Percentiles rank a stretch among this genome's conserved stretches.
Evolutionary conservation across 1,139 yeast species (phyloP).

Genomic region (Geotrichum europaeum): DNA sequence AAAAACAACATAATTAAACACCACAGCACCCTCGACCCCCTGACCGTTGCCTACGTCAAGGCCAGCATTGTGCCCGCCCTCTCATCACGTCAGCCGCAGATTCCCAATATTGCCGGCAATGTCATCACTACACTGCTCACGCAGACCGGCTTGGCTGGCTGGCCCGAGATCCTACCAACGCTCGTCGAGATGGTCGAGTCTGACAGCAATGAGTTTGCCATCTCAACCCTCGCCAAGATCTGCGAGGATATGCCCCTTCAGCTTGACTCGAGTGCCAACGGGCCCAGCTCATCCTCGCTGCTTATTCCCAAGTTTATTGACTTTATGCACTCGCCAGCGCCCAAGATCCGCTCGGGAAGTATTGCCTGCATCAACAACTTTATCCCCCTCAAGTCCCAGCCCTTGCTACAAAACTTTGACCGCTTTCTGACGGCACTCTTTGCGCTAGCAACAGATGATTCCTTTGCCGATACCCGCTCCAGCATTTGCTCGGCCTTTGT

Average conservation of each 20-base stretch:
- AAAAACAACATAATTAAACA: constrained; percentile 58
- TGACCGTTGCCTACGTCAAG: constrained; percentile 50
- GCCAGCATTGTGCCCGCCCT: constrained; percentile 65
- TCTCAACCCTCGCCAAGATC: constrained; percentile 75
- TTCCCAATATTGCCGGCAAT: constrained; percentile 84
- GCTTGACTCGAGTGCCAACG: constrained; percentile 57
- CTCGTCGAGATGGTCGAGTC: constrained; percentile 53
- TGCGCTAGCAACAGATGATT: constrained; percentile 49
- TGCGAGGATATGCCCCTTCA: constrained; percentile 72
- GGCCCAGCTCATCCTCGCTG: constrained; percentile 59
- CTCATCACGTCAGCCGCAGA: constrained; percentile 50
- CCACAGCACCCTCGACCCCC: constrained; percentile 28
- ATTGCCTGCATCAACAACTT: constrained; percentile 74
- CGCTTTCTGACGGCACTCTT: constrained; percentile 59
- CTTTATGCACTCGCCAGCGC: constrained; percentile 33
- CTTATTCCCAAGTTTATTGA: constrained; percentile 55
- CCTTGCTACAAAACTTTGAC: constrained; percentile 55
- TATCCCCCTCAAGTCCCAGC: constrained; percentile 60
- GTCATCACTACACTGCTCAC: constrained; percentile 79
- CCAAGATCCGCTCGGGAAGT: constrained; percentile 53
- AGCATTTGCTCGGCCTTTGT: constrained; percentile 77
- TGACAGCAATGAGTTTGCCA: constrained; percentile 57
- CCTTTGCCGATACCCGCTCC: constrained; percentile 55
- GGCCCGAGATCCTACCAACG: constrained; percentile 72
- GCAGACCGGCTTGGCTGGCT: constrained; percentile 41